Evolutionary conservation across 768 basidiomycete species (phyloP).

Genomic region (Melanogaster broomeanus): DNA sequence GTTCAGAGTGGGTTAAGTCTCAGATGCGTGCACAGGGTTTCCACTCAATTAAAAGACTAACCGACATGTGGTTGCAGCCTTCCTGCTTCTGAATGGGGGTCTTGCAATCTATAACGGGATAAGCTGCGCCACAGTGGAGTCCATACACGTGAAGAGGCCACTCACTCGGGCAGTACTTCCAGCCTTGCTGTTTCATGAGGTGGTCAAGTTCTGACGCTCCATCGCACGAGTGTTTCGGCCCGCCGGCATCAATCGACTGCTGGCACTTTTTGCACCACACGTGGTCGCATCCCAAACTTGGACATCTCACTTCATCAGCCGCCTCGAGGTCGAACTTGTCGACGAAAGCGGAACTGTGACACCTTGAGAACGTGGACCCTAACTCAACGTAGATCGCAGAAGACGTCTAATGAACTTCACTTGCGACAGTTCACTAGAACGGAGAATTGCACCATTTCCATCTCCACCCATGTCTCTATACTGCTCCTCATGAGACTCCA

Average conservation of each 20-base stretch:
- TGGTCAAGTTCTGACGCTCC: constrained; percentile 53
- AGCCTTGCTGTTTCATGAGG: constrained; percentile 53
- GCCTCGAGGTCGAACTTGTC: constrained; percentile 48
- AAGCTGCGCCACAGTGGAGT: background rate
- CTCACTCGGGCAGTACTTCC: constrained; percentile 65
- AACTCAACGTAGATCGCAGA: background rate
- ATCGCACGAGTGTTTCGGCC: constrained; percentile 57
- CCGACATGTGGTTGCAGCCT: constrained; percentile 64
- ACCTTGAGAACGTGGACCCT: constrained; percentile 36
- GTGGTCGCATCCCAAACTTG: constrained; percentile 47
- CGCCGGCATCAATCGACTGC: constrained; percentile 36
- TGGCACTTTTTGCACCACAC: constrained; percentile 65
- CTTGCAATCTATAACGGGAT: constrained; percentile 37
- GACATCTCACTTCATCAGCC: constrained; percentile 47
- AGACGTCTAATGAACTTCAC: constrained; percentile 30
- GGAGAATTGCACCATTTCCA: constrained; percentile 46
- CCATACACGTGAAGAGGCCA: too few species aligned
- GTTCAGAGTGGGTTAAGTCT: background rate
- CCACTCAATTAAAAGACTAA: constrained; percentile 24
- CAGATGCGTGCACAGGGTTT: background rate
- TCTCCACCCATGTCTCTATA: constrained; percentile 45
- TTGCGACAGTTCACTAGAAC: constrained; percentile 49
- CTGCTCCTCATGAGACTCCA: constrained; percentile 46
- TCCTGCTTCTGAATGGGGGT: constrained; percentile 51
- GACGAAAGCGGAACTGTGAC: constrained; percentile 50